Evolutionary conservation across 2,329 filamentous ascomycete species (phyloP), one percentile per base, ranked within the genome.

Genomic region (Zymoseptoria ardabiliae): DNA sequence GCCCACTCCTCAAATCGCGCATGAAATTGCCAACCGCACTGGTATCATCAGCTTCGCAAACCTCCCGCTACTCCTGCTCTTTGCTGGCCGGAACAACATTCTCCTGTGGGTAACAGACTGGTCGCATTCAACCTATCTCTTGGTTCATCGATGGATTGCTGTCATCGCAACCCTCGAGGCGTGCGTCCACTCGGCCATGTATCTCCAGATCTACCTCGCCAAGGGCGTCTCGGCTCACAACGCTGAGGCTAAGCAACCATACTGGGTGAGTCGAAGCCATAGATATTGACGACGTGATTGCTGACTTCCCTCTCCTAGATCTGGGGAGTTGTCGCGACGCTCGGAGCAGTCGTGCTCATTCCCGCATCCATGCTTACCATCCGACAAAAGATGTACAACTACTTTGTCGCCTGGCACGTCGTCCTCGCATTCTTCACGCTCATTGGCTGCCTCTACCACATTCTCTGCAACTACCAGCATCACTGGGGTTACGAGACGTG

Each of bases 131-230:
- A 82, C 81, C 0, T 82, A 73, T 56, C 60, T 82, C 2, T 66
- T 82, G 0, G 69, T 82, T 0, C 80, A 83, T 61, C 73, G 79
- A 10, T 82, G 78, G 78, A 68, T 79, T 1, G 80, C 79, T 0
- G 68, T 74, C 21, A 70, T 82, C 7, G 75, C 72, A 23, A 74
- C 75, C 1, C 51, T 81, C 0, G 74, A 84, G 53, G 77, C 75
- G 0, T 66, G 76, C 8, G 52, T 82, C 0, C 81, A 84, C 68
- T 76, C 75, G 0, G 68, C 77, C n/a, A 65, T 79, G 17, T 74
- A 72, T 41, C 70, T 81, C 0, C 63, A 70, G 2, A 61, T 73
- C 0, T 5, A 52, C 48, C 2, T 68, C 68, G 0, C 67, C 61
- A 17, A 45, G 35, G 35, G 35, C 35, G 17, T 45, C 10, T 13